Percentiles rank a stretch among this genome's conserved stretches.
Evolutionary conservation across 2,329 filamentous ascomycete genomes (phyloP).

Genomic region (Parastagonospora nodorum): DNA sequence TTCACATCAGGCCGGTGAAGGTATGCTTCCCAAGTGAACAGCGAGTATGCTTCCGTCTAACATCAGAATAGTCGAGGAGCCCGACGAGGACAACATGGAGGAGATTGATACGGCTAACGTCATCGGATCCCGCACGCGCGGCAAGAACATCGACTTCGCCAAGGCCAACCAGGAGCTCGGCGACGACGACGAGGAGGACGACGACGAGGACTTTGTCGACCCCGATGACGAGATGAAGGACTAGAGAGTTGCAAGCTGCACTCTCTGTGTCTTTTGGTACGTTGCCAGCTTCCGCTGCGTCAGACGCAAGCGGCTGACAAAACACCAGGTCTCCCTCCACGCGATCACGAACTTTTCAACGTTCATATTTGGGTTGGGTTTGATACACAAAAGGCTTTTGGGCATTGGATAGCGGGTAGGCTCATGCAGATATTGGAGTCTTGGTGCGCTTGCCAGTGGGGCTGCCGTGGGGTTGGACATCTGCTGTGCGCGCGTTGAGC

Average conservation of each 20-base stretch:
- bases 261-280: conserved; percentile 26
- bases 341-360: conserved; percentile 24
- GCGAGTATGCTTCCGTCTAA: conserved; percentile 18
- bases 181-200: conserved; percentile 76
- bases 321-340: conserved; percentile 18
- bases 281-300: neutral
- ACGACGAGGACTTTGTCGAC: conserved; percentile 71
- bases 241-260: conserved; percentile 23
- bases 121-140: conserved; percentile 81
- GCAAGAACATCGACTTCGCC: conserved; percentile 89
- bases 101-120: conserved; percentile 93
- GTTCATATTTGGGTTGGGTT: conserved; percentile 18
- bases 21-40: conserved; percentile 31
- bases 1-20: conserved; percentile 37
- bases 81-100: conserved; percentile 81
- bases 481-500: conserved; percentile 19
- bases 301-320: conserved; percentile 3
- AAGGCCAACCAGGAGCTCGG: conserved; percentile 83
- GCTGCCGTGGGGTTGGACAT: conserved; percentile 13
- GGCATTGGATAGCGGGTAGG: conserved; percentile 32
- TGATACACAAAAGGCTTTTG: conserved; percentile 22
- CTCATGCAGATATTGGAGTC: conserved; percentile 30
- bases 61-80: conserved; percentile 58
- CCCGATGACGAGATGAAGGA: conserved; percentile 74
- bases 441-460: conserved; percentile 30